Base-by-base conservation (phyloP, 208 protist species). In the Wallacemonas collosoma region DNA sequence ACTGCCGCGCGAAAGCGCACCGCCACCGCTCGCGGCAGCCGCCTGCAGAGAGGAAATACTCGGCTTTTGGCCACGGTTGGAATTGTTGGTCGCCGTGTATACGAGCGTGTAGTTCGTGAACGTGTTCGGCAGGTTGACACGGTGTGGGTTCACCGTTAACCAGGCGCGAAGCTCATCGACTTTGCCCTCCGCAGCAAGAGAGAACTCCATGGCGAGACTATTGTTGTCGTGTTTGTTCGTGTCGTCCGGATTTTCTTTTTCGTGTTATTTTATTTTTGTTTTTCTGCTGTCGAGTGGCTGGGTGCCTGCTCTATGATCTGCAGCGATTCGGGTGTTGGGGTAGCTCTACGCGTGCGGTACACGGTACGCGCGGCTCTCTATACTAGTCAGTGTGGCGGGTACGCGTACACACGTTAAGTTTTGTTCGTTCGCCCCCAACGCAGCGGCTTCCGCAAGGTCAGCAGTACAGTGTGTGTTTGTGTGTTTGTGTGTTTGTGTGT, bases 131-230 rank as follows among this genome's bases (percentile, higher is more conserved):
- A 85, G 47, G 69, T 93, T 86, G 1, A 93, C 74, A 38, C 85
- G 79, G 44, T 81, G 69, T 0, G 79, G 83, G 63, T 89, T 62
- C 14, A 26, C 9, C 6, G 45, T 73, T 51, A 93, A 76, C 83
- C 85, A 90, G 62, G 56, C 69, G 48, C 88, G 85, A 15, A 93
- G 76, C 64, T 75, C 77, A 12, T 75, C 73, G 0, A 69, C 73
- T 39, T 88, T 83, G 50, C 88, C 88, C 2, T 76, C 77, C 1
- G 76, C 54, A 1, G 85, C 88, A 11, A 82, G 79, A 2, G 74
- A 71, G 61, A 86, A 88, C 67, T 88, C 85, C 75, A 88, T 65
- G 6, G 12, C 4, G 14, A 12, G 60, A 48, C 26, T 35, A 17
- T 53, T 63, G 45, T 36, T 12, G 3, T 3, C 54, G 44, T 56